Conservation (phyloP, 495 filamentous ascomycete species). For the Trypethelium eluteriae region DNA sequence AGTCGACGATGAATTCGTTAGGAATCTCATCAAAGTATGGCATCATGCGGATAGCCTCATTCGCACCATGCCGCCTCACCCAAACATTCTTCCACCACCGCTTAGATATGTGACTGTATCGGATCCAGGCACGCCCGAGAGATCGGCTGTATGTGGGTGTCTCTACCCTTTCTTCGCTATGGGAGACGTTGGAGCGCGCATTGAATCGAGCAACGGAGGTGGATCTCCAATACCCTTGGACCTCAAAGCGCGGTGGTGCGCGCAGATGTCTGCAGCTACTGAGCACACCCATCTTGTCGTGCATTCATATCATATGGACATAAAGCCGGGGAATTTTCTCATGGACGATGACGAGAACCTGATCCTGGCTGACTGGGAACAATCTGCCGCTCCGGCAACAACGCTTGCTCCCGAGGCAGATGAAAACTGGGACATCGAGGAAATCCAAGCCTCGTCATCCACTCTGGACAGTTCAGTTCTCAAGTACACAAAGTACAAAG, state of each 20-base stretch:
- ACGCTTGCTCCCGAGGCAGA: background rate
- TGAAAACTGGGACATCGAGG: background rate
- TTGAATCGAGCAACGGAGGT: background rate
- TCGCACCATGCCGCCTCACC: background rate
- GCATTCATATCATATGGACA: background rate
- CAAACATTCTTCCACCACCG: background rate
- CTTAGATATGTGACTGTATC: background rate
- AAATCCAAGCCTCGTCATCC: background rate
- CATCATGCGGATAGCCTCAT: background rate
- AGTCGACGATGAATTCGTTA: background rate
- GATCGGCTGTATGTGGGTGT: background rate
- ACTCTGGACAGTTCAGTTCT: background rate
- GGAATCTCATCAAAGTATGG: background rate
- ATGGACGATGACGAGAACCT: background rate
- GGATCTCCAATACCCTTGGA: background rate
- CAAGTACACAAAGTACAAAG: background rate
- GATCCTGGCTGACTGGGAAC: background rate
- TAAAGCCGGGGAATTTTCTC: background rate
- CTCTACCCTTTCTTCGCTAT: background rate
- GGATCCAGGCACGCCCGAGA: background rate
- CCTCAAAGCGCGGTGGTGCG: background rate
- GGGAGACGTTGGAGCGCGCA: background rate
- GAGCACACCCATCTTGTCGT: background rate
- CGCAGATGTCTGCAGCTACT: background rate
- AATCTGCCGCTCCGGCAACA: background rate